phyloP scores from a whole-genome alignment of 2,329 filamentous ascomycete species.

The Beauveria sp. region DNA sequence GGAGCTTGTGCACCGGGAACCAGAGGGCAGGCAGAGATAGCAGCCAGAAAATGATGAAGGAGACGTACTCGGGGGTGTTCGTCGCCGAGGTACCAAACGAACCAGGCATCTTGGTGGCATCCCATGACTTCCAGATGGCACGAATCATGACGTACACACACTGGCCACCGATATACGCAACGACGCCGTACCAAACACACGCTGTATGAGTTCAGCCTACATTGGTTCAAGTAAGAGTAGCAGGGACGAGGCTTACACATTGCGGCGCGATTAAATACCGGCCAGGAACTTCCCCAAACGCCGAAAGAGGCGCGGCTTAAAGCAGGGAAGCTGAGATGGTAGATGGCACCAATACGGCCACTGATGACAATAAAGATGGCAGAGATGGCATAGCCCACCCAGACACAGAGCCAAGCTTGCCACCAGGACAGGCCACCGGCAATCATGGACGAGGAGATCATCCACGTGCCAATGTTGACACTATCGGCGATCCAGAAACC shows the following conservation, averaged over 20 bases:
- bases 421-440: conserved; percentile 76
- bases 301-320: conserved; percentile 72
- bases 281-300: conserved; percentile 84
- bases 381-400: conserved; percentile 75
- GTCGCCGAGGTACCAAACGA: conserved; percentile 61
- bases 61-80: conserved; percentile 65
- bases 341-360: conserved; percentile 75
- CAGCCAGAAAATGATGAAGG: conserved; percentile 84
- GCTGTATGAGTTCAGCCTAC: conserved; percentile 30
- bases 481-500: conserved; percentile 81
- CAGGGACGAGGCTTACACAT: conserved; percentile 43
- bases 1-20: conserved; percentile 82
- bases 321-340: conserved; percentile 86
- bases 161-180: conserved; percentile 74
- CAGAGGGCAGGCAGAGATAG: conserved; percentile 75
- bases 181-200: conserved; percentile 82
- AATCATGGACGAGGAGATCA: conserved; percentile 83
- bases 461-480: conserved; percentile 90
- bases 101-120: conserved; percentile 54
- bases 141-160: conserved; percentile 87
- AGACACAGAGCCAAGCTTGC: conserved; percentile 85
- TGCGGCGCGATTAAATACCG: conserved; percentile 78
- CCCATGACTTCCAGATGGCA: conserved; percentile 69
- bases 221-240: too few relatives aligned
- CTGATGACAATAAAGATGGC: conserved; percentile 68